These are phyloP conservation scores for Panicum virgatum DNA, from an alignment of 202 grass and related monocot species.

Conservation along the genomic window DNA sequence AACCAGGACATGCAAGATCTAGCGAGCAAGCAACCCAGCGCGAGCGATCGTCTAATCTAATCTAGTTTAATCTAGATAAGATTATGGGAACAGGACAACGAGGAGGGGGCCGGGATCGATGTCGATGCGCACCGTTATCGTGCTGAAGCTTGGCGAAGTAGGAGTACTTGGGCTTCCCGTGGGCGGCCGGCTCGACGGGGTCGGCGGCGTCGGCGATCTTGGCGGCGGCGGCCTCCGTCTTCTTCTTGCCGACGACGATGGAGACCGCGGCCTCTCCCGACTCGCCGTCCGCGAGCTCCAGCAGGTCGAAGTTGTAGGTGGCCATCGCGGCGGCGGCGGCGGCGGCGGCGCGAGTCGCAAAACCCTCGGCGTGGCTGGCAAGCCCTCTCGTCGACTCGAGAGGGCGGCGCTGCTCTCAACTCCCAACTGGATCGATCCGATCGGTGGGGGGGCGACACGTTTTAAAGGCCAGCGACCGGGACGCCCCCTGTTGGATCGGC, in stretches of 20 bases:
- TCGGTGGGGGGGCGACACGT: too few species aligned
- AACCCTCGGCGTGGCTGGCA: neutral
- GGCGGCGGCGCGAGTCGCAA: neutral
- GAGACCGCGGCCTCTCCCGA: conserved; percentile 26
- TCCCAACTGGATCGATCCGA: too few species aligned
- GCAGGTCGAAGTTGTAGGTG: conserved; percentile 28
- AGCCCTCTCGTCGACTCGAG: too few species aligned
- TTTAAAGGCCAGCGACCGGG: too few species aligned
- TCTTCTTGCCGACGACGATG: neutral
- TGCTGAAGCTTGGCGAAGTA: neutral
- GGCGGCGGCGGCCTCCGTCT: neutral
- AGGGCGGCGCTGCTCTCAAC: too few species aligned
- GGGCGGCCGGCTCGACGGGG: neutral
- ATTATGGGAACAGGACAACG: too few species aligned
- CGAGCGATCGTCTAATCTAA: too few species aligned
- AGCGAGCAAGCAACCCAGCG: too few species aligned
- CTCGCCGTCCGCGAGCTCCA: conserved; percentile 16
- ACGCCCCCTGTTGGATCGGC: too few species aligned
- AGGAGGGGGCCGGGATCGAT: too few species aligned
- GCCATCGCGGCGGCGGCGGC: neutral
- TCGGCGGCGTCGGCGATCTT: neutral
- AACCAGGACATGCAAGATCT: neutral
- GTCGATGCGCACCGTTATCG: neutral
- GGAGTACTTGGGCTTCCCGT: neutral
- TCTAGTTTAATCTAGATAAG: too few species aligned